Conservation (phyloP, 345 rosid genomes). For the Rubroshorea leprosula region DNA sequence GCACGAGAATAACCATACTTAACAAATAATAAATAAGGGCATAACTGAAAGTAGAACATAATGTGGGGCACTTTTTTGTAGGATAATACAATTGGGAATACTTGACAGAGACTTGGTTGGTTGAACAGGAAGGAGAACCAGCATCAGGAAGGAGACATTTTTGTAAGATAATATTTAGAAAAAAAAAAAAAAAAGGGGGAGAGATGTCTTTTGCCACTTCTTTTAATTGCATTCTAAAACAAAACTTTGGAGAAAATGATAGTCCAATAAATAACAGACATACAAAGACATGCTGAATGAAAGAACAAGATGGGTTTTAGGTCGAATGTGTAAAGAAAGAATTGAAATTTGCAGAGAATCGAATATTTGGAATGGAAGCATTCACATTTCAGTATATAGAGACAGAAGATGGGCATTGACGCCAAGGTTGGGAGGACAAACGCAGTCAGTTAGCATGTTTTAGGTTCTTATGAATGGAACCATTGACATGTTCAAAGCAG, state of each 20-base stretch:
- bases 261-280: not conserved
- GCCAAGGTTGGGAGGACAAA: too few species aligned
- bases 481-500: slow-evolving; percentile 17
- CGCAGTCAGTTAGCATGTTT: too few species aligned
- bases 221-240: not conserved
- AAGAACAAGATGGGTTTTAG: not conserved
- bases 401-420: too few species aligned
- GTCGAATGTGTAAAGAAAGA: not conserved
- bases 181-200: not conserved
- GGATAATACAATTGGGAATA: not conserved
- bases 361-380: too few species aligned
- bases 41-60: not conserved
- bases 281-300: not conserved
- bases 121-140: slow-evolving; percentile 6
- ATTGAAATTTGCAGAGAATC: not conserved
- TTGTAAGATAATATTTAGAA: too few species aligned
- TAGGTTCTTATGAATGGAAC: too few species aligned
- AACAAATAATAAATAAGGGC: not conserved
- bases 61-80: slow-evolving; percentile 5
- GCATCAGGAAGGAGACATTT: too few species aligned
- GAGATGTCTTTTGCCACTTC: not conserved
- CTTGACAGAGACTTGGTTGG: not conserved
- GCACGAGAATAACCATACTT: slow-evolving; percentile 1
- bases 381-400: too few species aligned
- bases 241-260: not conserved